Conservation (phyloP, 2,329 filamentous ascomycete species). For the Madurella mycetomatis region DNA sequence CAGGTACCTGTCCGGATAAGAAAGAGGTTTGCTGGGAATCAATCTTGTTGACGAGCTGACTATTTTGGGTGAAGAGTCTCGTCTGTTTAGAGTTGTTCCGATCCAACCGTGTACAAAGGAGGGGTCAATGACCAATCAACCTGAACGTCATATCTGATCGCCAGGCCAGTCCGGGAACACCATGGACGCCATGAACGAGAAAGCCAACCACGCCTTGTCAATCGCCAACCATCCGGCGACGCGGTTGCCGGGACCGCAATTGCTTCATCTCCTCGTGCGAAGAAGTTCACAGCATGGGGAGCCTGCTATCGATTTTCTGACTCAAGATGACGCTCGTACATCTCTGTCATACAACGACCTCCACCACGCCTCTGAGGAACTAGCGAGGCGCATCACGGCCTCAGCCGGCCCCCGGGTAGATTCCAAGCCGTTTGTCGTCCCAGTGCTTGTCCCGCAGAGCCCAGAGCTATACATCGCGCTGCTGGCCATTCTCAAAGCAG, state of each 20-base stretch:
- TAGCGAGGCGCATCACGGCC: conserved; percentile 50
- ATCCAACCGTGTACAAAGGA: background rate
- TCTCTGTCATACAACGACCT: conserved; percentile 59
- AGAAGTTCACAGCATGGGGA: conserved; percentile 30
- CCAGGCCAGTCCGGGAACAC: background rate
- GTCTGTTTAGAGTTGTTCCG: background rate
- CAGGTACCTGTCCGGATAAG: background rate
- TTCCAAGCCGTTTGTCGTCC: conserved; percentile 53
- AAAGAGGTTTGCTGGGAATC: background rate
- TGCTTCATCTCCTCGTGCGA: conserved; percentile 58
- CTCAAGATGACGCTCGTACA: conserved; percentile 40
- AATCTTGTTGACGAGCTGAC: background rate
- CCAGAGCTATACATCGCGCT: conserved; percentile 72
- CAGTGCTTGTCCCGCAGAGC: conserved; percentile 72
- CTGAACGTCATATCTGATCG: background rate
- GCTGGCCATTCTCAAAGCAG: conserved; percentile 73
- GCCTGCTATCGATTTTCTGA: conserved; percentile 61
- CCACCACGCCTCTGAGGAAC: conserved; percentile 50
- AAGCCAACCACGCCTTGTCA: conserved; percentile 31
- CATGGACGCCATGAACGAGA: background rate
- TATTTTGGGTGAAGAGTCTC: background rate
- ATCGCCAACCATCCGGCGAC: conserved; percentile 43
- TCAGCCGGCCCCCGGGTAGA: conserved; percentile 14
- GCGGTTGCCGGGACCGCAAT: conserved; percentile 39
- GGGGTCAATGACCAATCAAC: background rate